These are phyloP conservation scores for Hymenoscyphus infarciens DNA, from an alignment of 2,329 filamentous ascomycete species.

Conservation along the genomic window DNA sequence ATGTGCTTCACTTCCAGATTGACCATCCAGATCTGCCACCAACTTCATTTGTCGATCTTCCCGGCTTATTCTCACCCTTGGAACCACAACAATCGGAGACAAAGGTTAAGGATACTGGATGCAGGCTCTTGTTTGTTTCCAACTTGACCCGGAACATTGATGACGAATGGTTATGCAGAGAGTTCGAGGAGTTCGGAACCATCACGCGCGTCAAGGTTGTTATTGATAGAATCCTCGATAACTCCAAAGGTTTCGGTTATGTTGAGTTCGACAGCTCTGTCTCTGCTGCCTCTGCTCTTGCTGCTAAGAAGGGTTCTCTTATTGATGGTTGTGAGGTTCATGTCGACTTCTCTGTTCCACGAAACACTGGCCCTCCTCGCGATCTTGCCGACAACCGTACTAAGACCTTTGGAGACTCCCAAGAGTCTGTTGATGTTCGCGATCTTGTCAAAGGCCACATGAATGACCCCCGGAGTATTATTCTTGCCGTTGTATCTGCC, in stretches of 20 bases:
- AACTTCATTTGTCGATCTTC: no score
- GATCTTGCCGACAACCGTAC: conserved; percentile 50
- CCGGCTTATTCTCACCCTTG: no score
- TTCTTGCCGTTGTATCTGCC: conserved; percentile 51
- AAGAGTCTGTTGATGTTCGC: conserved; percentile 37
- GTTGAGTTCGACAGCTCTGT: conserved; percentile 62
- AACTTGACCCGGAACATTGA: conserved; percentile 74
- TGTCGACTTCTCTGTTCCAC: conserved; percentile 65
- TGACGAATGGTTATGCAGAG: conserved; percentile 65
- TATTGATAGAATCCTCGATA: conserved; percentile 62
- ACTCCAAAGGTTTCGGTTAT: conserved; percentile 72
- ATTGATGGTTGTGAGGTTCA: conserved; percentile 66
- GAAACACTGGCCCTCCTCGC: conserved; percentile 46
- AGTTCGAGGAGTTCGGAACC: conserved; percentile 67
- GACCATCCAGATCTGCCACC: no score
- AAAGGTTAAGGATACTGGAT: conserved; percentile 38
- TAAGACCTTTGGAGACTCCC: conserved; percentile 58
- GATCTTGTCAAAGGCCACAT: conserved; percentile 49
- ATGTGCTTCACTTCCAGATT: not conserved
- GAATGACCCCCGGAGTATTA: conserved; percentile 53
- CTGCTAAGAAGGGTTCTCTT: conserved; percentile 60
- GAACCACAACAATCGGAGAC: no score
- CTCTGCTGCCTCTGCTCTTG: conserved; percentile 60
- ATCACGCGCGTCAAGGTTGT: conserved; percentile 62
- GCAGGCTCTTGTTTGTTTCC: conserved; percentile 61